Evolutionary conservation across 2,329 filamentous ascomycete genomes (phyloP).

Genomic region (Cladosporium phlei): DNA sequence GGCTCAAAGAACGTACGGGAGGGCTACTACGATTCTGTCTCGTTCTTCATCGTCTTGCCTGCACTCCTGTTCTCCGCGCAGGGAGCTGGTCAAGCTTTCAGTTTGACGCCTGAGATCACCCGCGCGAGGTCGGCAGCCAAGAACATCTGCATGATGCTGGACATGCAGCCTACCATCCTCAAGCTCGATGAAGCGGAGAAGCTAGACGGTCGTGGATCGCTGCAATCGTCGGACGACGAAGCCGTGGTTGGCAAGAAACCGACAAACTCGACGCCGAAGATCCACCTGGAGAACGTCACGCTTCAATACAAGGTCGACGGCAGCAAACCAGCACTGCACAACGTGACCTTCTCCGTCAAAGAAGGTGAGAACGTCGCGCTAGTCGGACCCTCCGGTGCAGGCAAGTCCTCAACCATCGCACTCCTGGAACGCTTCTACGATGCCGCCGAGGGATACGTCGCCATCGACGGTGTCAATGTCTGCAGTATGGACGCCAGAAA

Average conservation of each 20-base stretch:
- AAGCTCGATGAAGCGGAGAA: slow-evolving; percentile 10
- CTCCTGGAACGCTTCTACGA: slow-evolving; percentile 46
- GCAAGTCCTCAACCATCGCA: slow-evolving; percentile 43
- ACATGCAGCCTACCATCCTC: slow-evolving; percentile 38
- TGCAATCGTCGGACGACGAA: slow-evolving; percentile 7
- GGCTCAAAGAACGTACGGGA: slow-evolving; percentile 40
- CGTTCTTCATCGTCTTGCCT: slow-evolving; percentile 45
- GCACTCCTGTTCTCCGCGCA: slow-evolving; percentile 45
- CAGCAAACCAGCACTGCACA: slow-evolving; percentile 39
- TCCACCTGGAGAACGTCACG: slow-evolving; percentile 35
- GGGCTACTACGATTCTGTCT: slow-evolving; percentile 36
- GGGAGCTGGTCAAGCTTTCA: slow-evolving; percentile 44
- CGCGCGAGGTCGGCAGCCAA: slow-evolving; percentile 42
- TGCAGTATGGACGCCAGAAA: slow-evolving; percentile 33
- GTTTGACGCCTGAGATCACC: slow-evolving; percentile 42
- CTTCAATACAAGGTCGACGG: slow-evolving; percentile 36
- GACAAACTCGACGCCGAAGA: slow-evolving; percentile 15
- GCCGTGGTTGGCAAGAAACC: background rate
- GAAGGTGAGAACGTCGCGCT: slow-evolving; percentile 51
- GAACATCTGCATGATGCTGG: slow-evolving; percentile 40
- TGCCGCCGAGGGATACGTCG: slow-evolving; percentile 35
- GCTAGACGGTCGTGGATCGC: background rate
- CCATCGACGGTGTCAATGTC: slow-evolving; percentile 41
- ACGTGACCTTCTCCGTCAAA: slow-evolving; percentile 45
- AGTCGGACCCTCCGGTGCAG: slow-evolving; percentile 43